Evolutionary conservation across 2,329 filamentous ascomycete genomes (phyloP).

Genomic region (Metarhizium humberi): DNA sequence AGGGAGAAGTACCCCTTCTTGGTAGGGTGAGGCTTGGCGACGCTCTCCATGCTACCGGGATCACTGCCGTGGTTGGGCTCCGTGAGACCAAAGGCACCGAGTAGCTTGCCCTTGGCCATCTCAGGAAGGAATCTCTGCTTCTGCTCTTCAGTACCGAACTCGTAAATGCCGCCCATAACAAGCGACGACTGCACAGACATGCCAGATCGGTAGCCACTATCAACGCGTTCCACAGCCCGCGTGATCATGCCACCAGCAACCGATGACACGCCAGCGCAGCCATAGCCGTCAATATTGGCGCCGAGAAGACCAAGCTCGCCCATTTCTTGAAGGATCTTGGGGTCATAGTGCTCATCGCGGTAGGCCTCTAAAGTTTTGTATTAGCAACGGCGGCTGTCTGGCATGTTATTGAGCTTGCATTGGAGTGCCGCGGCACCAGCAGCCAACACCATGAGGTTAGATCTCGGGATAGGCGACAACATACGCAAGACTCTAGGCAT

Average conservation of each 20-base stretch:
- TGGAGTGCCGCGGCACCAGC: neutral
- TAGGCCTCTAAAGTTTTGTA: slow-evolving; percentile 56
- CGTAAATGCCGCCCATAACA: slow-evolving; percentile 87
- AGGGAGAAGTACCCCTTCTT: slow-evolving; percentile 75
- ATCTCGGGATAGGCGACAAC: slow-evolving; percentile 15
- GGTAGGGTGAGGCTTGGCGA: slow-evolving; percentile 72
- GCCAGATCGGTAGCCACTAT: slow-evolving; percentile 83
- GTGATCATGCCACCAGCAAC: slow-evolving; percentile 87
- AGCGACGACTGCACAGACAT: slow-evolving; percentile 91
- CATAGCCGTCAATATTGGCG: slow-evolving; percentile 78
- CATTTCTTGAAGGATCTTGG: slow-evolving; percentile 82
- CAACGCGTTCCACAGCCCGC: slow-evolving; percentile 80
- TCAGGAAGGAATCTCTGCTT: slow-evolving; percentile 75
- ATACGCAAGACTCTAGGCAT: slow-evolving; percentile 77
- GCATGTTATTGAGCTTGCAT: neutral
- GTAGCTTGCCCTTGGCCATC: slow-evolving; percentile 72
- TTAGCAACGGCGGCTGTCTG: neutral
- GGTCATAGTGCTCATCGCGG: slow-evolving; percentile 76
- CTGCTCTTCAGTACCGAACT: slow-evolving; percentile 78
- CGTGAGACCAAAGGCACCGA: slow-evolving; percentile 83
- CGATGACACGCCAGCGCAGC: slow-evolving; percentile 77
- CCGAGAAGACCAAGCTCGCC: slow-evolving; percentile 83
- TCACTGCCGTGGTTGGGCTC: slow-evolving; percentile 92
- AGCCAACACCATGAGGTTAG: neutral
- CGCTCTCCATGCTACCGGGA: slow-evolving; percentile 82